phyloP scores from a whole-genome alignment of 2,329 filamentous ascomycete genomes.

The Aspergillus vadensis region DNA sequence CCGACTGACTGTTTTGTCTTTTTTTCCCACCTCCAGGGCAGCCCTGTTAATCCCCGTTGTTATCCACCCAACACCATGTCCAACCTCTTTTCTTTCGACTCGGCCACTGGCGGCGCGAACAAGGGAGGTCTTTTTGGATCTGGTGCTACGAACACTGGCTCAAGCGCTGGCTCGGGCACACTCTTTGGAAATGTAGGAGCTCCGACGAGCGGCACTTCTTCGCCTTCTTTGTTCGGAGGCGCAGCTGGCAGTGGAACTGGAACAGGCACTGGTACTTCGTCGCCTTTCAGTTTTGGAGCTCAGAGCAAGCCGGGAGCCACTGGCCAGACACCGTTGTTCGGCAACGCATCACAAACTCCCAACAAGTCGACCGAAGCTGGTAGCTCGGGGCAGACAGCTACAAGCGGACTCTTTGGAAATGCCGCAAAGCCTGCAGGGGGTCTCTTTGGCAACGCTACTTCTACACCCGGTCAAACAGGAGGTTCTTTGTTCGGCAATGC shows the following conservation, averaged over 20 bases:
- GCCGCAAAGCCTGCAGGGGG: slow-evolving; percentile 27
- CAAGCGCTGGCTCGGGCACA: slow-evolving; percentile 28
- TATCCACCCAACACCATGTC: slow-evolving; percentile 32
- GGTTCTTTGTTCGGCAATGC: slow-evolving; percentile 41
- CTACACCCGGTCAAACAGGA: slow-evolving; percentile 43
- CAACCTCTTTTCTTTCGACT: slow-evolving; percentile 42
- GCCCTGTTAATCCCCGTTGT: slow-evolving; percentile 24
- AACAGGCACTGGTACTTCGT: slow-evolving; percentile 23
- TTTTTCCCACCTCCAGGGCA: slow-evolving; percentile 25
- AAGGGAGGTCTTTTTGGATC: slow-evolving; percentile 38
- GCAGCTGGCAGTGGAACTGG: slow-evolving; percentile 22
- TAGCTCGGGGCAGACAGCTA: slow-evolving; percentile 34
- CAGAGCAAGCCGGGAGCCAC: slow-evolving; percentile 28
- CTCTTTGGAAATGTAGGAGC: slow-evolving; percentile 48
- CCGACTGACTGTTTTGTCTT: slow-evolving; percentile 16
- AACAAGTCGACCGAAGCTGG: slow-evolving; percentile 40
- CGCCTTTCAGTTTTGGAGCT: slow-evolving; percentile 39
- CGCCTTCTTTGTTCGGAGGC: slow-evolving; percentile 32
- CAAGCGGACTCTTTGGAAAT: slow-evolving; percentile 38
- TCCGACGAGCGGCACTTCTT: slow-evolving; percentile 34
- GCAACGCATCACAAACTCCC: slow-evolving; percentile 35
- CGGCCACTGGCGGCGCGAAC: slow-evolving; percentile 39
- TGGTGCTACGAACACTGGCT: slow-evolving; percentile 29
- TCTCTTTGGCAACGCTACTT: slow-evolving; percentile 38
- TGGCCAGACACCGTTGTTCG: slow-evolving; percentile 32